Conservation (phyloP, 2,329 filamentous ascomycete genomes). For the Zymoseptoria ardabiliae region DNA sequence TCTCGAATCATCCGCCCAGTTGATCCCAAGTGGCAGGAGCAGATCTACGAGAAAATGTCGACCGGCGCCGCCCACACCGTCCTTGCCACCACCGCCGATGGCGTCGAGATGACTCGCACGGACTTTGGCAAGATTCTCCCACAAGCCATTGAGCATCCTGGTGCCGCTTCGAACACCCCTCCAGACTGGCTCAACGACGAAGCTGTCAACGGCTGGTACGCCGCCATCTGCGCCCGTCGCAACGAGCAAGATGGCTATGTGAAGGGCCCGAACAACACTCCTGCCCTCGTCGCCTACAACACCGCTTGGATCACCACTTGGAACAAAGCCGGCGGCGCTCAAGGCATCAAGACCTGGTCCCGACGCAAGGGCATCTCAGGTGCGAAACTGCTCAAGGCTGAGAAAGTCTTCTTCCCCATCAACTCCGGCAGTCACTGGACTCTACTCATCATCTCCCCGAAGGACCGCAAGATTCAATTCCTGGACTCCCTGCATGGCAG, state of each 20-base stretch:
- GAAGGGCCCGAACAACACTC: conserved; percentile 41
- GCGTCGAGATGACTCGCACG: conserved; percentile 41
- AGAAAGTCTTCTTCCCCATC: conserved; percentile 64
- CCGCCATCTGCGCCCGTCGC: conserved; percentile 49
- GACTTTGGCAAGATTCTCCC: conserved; percentile 58
- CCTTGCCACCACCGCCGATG: conserved; percentile 31
- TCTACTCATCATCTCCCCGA: conserved; percentile 58
- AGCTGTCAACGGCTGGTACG: conserved; percentile 60
- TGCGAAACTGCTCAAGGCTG: conserved; percentile 56
- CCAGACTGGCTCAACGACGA: conserved; percentile 68
- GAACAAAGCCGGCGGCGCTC: conserved; percentile 43
- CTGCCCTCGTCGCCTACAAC: conserved; percentile 56
- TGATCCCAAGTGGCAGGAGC: conserved; percentile 33
- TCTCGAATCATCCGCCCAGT: conserved; percentile 25
- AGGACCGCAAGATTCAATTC: conserved; percentile 55
- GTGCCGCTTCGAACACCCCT: conserved; percentile 4
- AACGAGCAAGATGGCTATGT: conserved; percentile 50
- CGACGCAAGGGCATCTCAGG: conserved; percentile 51
- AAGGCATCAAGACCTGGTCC: conserved; percentile 48
- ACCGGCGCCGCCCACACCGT: conserved; percentile 10
- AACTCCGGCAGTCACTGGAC: conserved; percentile 60
- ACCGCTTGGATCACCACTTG: conserved; percentile 60
- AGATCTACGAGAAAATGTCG: conserved; percentile 31
- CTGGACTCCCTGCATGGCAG: conserved; percentile 58
- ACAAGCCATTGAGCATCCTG: conserved; percentile 22